Evolutionary conservation across 805 yeast species (phyloP), one percentile per base, ranked within the genome.

Genomic region (Hanseniaspora vineae): DNA sequence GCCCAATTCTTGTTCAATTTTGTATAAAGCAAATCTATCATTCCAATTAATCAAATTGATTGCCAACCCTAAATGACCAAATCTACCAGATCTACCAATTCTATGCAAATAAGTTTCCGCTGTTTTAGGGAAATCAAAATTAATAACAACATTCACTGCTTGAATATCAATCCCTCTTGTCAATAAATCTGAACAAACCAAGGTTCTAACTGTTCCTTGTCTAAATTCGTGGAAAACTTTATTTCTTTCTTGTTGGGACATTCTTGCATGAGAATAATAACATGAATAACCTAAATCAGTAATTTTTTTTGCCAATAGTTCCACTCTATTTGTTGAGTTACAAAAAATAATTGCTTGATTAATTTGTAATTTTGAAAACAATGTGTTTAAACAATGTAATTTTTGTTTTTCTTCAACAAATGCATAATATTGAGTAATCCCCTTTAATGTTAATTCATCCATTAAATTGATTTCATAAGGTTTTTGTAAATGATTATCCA

Each of bases 131-230:
- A 92, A 92, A 66, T 92, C 98, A 65, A 92, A 92, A 70, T 92
- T 92, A 59, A 92, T 85, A 45, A 92, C 98, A 44, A 92, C 97
- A 62, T 92, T 92, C 54, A 92, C 98, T 6, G 97, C 97, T 68
- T 92, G 97, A 58, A 92, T 90, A 74, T 92, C 98, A 59, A 92
- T 92, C 77, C 98, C 97, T 75, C 97, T 84, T 31, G 97, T 90
- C 54, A 92, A 76, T 52, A 92, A 73, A 70, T 92, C 98, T 1
- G 97, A 85, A 69, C 98, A 92, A 39, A 92, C 98, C 60, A 92
- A 75, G 62, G 92, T 92, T 71, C 98, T 83, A 61, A 92, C 96
- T 65, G 86, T 88, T 45, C 98, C 98, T 64, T 87, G 95, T 74
- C 98, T 84, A 67, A 92, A 92, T 67, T 92, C 97, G 65, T 92